Percentiles rank a stretch among this genome's conserved stretches.
Conservation (phyloP, 345 rosid species). For the Pugionium cornutum region DNA sequence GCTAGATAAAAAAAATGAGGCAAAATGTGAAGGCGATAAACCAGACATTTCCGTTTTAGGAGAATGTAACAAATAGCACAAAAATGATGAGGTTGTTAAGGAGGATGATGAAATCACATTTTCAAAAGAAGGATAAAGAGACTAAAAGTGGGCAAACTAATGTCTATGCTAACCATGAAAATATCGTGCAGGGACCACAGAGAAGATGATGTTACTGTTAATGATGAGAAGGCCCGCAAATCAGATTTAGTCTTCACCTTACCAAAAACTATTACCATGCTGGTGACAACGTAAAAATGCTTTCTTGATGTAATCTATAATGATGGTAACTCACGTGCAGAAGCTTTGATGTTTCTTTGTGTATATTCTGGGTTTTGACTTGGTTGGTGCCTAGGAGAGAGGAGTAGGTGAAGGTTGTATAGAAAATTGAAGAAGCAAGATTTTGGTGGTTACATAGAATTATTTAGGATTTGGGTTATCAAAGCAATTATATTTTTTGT, state of each 20-base stretch:
- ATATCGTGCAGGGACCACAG: constrained; percentile 35
- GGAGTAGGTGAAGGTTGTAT: constrained; percentile 48
- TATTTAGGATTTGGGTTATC: constrained; percentile 23
- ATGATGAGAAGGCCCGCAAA: constrained; percentile 39
- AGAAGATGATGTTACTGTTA: constrained; percentile 35
- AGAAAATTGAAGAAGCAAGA: constrained; percentile 46
- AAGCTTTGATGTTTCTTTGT: constrained; percentile 20
- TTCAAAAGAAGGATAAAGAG: constrained; percentile 37
- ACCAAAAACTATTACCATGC: constrained; percentile 47
- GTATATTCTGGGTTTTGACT: constrained; percentile 46
- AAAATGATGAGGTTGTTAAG: constrained; percentile 29
- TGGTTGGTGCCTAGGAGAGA: constrained; percentile 44
- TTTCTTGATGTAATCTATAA: constrained; percentile 33
- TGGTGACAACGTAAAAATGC: constrained; percentile 47
- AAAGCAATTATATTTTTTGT: background rate
- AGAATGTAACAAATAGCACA: constrained; percentile 44
- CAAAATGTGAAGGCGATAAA: constrained; percentile 44
- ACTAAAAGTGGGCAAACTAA: constrained; percentile 39
- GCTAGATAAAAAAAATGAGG: constrained; percentile 28
- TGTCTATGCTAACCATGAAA: constrained; percentile 36
- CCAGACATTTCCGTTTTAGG: constrained; percentile 39
- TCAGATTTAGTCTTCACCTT: constrained; percentile 43
- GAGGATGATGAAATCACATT: constrained; percentile 25
- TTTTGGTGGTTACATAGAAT: constrained; percentile 44
- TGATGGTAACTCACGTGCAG: constrained; percentile 36